Base-by-base conservation (phyloP, 495 filamentous ascomycete genomes). In the Neurospora sp. region DNA sequence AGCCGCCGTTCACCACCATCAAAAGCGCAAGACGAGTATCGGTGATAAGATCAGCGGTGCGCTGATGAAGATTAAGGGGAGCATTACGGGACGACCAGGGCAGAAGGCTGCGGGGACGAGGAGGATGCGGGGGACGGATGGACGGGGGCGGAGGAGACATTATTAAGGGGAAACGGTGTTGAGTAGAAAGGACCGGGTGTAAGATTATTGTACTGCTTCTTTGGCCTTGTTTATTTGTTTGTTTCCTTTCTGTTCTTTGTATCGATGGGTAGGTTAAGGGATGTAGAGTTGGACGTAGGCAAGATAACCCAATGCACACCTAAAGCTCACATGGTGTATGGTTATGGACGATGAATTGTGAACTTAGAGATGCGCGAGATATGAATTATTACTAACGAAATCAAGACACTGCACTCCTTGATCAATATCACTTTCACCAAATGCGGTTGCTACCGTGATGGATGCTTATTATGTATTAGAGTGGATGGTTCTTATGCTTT, bases 31-130 rank as follows among this genome's bases (percentile, higher is more conserved):
- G 41, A 79, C 85, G 0, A 85, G 82, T 39, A 80, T 92, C 40
- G 89, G 90, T 27, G 90, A 92, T 79, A 93, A 92, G 79, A 82
- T 93, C 75, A 87, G 85, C 4, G 91, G 91, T 7, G 90, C 90
- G 0, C 80, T 93, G 77, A 77, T 92, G 82, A 90, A 83, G 81
- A 75, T 93, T 69, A 89, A 87, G 78, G 90, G 91, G 3, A 85
- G 82, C 22, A 77, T 92, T 68, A 92, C 89, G 0, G 74, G 84
- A 22, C 82, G 89, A 9, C 88, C 91, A 1, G 91, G 88, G 7
- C 77, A 89, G 70, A 92, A 91, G 87, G 90, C 89, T 79, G 91
- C 90, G 69, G 90, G 91, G 12, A 91, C 90, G 35, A 83, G 90
- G 41, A 81, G 90, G 20, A 92, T 92, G 90, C 86, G 88, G 74